These are phyloP conservation scores for Candida loeiensis DNA, from an alignment of 805 yeast genomes.

Conservation along the genomic window DNA sequence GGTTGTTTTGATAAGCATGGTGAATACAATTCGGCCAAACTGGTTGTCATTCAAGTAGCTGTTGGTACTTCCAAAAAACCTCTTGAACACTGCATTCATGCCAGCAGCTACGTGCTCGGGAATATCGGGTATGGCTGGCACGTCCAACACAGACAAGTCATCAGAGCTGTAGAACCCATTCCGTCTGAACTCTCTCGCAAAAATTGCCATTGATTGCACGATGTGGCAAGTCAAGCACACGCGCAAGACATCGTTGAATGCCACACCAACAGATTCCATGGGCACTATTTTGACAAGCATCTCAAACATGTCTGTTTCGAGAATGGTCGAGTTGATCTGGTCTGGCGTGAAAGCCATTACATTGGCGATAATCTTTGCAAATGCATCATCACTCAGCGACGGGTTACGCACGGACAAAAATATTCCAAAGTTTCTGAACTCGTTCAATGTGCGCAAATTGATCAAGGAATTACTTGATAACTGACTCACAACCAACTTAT, in stretches of 20 bases:
- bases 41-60: conserved; percentile 15
- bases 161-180: conserved; percentile 23
- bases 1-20: conserved; percentile 52
- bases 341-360: conserved; percentile 32
- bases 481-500: conserved; percentile 50
- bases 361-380: conserved; percentile 31
- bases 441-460: conserved; percentile 49
- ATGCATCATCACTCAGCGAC: conserved; percentile 26
- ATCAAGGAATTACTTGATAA: conserved; percentile 60
- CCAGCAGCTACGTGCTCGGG: conserved; percentile 18
- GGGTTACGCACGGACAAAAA: conserved; percentile 31
- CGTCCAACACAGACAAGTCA: conserved; percentile 29
- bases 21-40: conserved; percentile 42
- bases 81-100: conserved; percentile 24
- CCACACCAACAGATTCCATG: conserved; percentile 41
- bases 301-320: conserved; percentile 51
- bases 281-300: conserved; percentile 48
- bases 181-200: conserved; percentile 3
- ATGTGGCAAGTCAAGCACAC: conserved; percentile 50
- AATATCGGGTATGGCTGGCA: conserved; percentile 31
- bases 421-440: conserved; percentile 34
- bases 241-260: conserved; percentile 45
- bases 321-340: conserved; percentile 29
- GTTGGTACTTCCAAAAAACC: conserved; percentile 13
- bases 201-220: background rate